A percentile compares a stretch with the other conserved stretches of the same genome.
phyloP scores from a whole-genome alignment of 768 basidiomycete species.

The Trametes elegans region DNA sequence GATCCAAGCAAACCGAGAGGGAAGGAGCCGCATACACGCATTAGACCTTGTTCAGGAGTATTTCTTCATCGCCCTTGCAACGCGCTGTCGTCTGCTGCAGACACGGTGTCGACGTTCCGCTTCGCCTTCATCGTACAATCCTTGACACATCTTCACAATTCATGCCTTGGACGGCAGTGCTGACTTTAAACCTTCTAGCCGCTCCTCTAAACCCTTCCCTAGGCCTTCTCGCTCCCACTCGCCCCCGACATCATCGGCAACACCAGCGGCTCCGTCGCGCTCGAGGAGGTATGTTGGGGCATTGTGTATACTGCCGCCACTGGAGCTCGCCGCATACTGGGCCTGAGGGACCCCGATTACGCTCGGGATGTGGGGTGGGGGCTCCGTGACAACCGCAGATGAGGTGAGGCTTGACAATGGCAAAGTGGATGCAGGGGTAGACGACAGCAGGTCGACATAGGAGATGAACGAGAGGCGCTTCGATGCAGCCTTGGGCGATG shows the following conservation, averaged over 20 bases:
- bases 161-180: slow-evolving; percentile 18
- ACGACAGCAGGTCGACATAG: slow-evolving; percentile 80
- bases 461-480: slow-evolving; percentile 89
- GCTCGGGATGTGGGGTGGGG: slow-evolving; percentile 72
- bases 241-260: slow-evolving; percentile 68
- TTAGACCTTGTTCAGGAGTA: slow-evolving; percentile 6
- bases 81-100: not conserved
- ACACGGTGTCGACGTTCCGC: not conserved
- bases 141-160: not conserved
- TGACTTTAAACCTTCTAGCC: slow-evolving; percentile 60
- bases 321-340: slow-evolving; percentile 30
- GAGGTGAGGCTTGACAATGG: slow-evolving; percentile 74
- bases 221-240: slow-evolving; percentile 89
- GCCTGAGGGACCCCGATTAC: slow-evolving; percentile 46
- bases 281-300: slow-evolving; percentile 20
- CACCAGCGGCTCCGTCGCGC: slow-evolving; percentile 23
- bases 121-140: slow-evolving; percentile 2
- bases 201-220: slow-evolving; percentile 79
- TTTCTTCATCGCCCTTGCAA: slow-evolving; percentile 7
- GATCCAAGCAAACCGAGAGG: not conserved
- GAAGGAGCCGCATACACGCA: slow-evolving; percentile 6
- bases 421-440: slow-evolving; percentile 68
- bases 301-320: slow-evolving; percentile 27
- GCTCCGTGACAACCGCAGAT: slow-evolving; percentile 50
- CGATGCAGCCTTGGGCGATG: slow-evolving; percentile 48